Percentiles rank a stretch among this genome's conserved stretches.
phyloP scores from a whole-genome alignment of 73 alveolate species.

The Stentor coeruleus region DNA sequence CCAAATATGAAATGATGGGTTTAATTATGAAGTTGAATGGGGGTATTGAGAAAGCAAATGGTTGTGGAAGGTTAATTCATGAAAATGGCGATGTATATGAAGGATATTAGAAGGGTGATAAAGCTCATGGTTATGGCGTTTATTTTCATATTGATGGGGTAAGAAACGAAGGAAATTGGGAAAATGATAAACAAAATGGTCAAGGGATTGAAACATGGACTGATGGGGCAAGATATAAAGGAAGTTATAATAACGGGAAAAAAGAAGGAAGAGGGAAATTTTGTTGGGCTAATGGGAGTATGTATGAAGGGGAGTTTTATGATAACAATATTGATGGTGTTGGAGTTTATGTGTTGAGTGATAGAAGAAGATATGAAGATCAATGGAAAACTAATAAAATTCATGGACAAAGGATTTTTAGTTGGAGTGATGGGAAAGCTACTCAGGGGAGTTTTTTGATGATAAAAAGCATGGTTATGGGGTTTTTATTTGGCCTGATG shows the following conservation, averaged over 20 bases:
- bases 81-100: neutral
- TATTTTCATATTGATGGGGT: neutral
- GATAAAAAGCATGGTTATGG: slow-evolving; percentile 13
- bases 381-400: slow-evolving; percentile 5
- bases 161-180: neutral
- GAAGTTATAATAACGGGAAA: neutral
- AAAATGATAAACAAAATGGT: neutral
- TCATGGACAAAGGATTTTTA: slow-evolving; percentile 1
- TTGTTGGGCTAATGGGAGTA: slow-evolving; percentile 13
- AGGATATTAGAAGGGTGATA: neutral
- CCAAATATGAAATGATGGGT: too few species aligned
- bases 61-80: slow-evolving; percentile 30
- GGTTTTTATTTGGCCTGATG: slow-evolving; percentile 9
- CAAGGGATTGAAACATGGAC: neutral
- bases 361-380: slow-evolving; percentile 5
- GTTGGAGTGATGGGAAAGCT: slow-evolving; percentile 12
- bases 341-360: slow-evolving; percentile 2
- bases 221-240: neutral
- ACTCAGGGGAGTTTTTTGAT: neutral
- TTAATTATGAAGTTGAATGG: too few species aligned
- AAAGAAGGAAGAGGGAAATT: slow-evolving; percentile 7
- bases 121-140: neutral
- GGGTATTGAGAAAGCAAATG: slow-evolving; percentile 22
- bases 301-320: neutral
- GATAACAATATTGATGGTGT: neutral